A percentile compares a stretch with the other conserved stretches of the same genome.
Evolutionary conservation across 2,329 filamentous ascomycete species (phyloP).

Genomic region (Hypoxylon sp.): DNA sequence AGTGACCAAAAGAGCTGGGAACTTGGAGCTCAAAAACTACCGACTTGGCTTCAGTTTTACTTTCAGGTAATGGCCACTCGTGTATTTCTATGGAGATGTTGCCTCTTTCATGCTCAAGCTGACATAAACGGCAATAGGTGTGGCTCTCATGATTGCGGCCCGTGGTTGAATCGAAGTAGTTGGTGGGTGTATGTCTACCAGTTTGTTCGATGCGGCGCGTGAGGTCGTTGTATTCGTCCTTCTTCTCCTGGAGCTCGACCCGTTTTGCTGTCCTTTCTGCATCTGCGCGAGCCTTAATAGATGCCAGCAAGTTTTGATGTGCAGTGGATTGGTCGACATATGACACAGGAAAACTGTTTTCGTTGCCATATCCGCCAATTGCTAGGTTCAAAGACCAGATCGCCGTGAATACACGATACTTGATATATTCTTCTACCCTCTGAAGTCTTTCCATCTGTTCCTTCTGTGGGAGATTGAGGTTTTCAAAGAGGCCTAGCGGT

Average conservation of each 20-base stretch:
- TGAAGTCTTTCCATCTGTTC: slow-evolving; percentile 56
- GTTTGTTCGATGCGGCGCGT: slow-evolving; percentile 21
- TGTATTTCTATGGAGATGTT: slow-evolving; percentile 53
- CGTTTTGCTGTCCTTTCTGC: slow-evolving; percentile 43
- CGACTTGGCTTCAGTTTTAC: slow-evolving; percentile 48
- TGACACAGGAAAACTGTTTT: slow-evolving; percentile 54
- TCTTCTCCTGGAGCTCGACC: slow-evolving; percentile 45
- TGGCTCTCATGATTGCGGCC: background rate
- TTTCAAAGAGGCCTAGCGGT: slow-evolving; percentile 49
- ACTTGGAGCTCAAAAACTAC: slow-evolving; percentile 61
- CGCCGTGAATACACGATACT: slow-evolving; percentile 41
- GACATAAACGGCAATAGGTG: slow-evolving; percentile 51
- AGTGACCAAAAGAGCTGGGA: slow-evolving; percentile 53
- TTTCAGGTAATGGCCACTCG: slow-evolving; percentile 64
- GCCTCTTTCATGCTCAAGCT: slow-evolving; percentile 45
- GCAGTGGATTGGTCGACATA: slow-evolving; percentile 56
- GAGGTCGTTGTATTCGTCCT: slow-evolving; percentile 43
- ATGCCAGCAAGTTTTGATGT: slow-evolving; percentile 49
- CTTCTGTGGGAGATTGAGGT: slow-evolving; percentile 54
- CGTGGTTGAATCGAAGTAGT: background rate
- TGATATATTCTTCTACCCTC: slow-evolving; percentile 58
- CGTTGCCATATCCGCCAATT: slow-evolving; percentile 49
- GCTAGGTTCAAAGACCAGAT: slow-evolving; percentile 42
- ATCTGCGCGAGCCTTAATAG: slow-evolving; percentile 53
- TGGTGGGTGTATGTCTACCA: no score